phyloP scores from a whole-genome alignment of 768 basidiomycete genomes.

The Mycena albidolilacea region DNA sequence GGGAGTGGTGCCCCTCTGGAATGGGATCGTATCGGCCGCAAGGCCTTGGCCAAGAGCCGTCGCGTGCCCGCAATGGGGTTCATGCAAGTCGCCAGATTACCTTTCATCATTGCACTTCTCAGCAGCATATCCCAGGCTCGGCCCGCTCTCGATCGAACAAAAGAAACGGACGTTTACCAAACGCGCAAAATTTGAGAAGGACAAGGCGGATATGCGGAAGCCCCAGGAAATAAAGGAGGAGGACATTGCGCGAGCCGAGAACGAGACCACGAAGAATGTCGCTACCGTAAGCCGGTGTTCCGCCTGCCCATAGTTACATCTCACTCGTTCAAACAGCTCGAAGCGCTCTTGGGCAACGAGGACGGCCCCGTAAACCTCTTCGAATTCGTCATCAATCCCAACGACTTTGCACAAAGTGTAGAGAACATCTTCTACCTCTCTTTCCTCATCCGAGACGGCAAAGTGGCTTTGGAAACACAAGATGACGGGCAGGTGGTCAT shows the following conservation, averaged over 20 bases:
- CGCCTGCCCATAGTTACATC: neutral
- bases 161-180: constrained; percentile 78
- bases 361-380: constrained; percentile 81
- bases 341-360: constrained; percentile 67
- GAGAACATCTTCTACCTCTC: constrained; percentile 98
- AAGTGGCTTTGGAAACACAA: constrained; percentile 79
- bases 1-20: constrained; percentile 67
- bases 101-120: neutral
- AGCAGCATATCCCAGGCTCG: constrained; percentile 73
- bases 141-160: constrained; percentile 89
- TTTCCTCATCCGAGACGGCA: constrained; percentile 91
- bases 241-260: constrained; percentile 86
- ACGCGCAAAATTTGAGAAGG: constrained; percentile 80
- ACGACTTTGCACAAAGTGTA: constrained; percentile 92
- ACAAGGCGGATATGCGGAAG: constrained; percentile 74
- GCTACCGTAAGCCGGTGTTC: constrained; percentile 64
- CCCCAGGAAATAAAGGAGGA: constrained; percentile 89
- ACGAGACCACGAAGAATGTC: constrained; percentile 93
- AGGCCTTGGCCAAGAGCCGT: constrained; percentile 84
- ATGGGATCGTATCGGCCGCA: constrained; percentile 91
- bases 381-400: constrained; percentile 89
- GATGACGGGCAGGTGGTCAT: constrained; percentile 82
- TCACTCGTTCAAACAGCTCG: constrained; percentile 61
- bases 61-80: constrained; percentile 88
- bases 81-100: constrained; percentile 70